Evolutionary conservation across 805 yeast species (phyloP), one percentile per base, ranked within the genome.

Genomic region (Nakazawaea anatomiae): DNA sequence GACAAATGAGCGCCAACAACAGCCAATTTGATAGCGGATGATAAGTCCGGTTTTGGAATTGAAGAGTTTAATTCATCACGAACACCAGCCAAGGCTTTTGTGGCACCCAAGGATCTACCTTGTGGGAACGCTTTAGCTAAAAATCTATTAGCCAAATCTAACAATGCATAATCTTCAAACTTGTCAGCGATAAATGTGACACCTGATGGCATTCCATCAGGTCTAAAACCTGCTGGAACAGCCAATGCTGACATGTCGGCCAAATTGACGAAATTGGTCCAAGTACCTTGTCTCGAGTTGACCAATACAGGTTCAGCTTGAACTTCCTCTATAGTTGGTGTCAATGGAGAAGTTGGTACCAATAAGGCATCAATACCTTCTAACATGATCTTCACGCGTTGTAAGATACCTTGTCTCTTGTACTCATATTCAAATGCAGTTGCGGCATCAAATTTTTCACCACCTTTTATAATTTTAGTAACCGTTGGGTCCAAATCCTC

Each of bases 1-100:
- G 82, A 74, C 57, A 94, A 75, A 64, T 92, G 99, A 45, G 97
- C 97, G 51, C 99, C 99, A 45, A 92, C 98, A 38, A 94, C 99
- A 1, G 97, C 97, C 52, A 92, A 70, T 54, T 83, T 76, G 53
- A 89, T 73, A 8, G 78, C 71, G 35, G 68, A 55, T 1, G 73
- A 65, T 30, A 69, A 58, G 42, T 68, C 63, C 28, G 74, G 70
- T 39, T 65, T 56, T n/a, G 87, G 87, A 34, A 77, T 66, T 12
- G 66, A 55, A 1, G 66, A 55, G 49, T 72, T 63, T 44, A 82
- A 66, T 52, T 74, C 80, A 57, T 82, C 85, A 30, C 69, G 64
- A 4, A 55, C 39, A 6, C 56, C 54, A 8, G 62, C 54, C 18
- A 52, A 35, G 39, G 60, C 57, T 46, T 72, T 64, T 25, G 76